Conservation (phyloP, 2,329 filamentous ascomycete species). For the Akanthomyces dipterigenus region DNA sequence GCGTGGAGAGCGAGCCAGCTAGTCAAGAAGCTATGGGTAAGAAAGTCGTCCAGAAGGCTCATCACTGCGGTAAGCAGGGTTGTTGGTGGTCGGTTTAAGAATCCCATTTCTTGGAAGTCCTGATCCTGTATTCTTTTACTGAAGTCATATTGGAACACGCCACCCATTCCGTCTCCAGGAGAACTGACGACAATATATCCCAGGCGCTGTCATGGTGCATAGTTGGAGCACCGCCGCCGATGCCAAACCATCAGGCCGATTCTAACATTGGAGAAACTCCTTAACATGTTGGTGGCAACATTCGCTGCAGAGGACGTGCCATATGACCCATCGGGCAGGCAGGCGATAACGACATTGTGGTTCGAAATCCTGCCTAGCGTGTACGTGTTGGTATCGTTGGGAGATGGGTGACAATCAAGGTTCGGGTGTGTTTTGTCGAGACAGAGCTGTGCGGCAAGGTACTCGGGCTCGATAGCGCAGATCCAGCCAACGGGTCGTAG, state of each 20-base stretch:
- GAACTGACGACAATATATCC: too few species aligned
- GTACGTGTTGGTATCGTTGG: constrained; percentile 17
- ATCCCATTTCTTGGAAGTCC: too few species aligned
- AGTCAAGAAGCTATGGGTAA: background rate
- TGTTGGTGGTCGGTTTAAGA: too few species aligned
- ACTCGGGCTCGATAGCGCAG: background rate
- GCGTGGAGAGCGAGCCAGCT: too few species aligned
- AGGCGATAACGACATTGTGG: constrained; percentile 22
- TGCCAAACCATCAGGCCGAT: background rate
- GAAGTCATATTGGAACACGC: too few species aligned
- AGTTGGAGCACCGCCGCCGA: too few species aligned
- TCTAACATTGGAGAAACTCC: constrained; percentile 6
- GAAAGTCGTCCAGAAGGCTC: background rate
- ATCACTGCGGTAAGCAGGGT: too few species aligned
- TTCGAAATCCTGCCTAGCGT: constrained; percentile 14
- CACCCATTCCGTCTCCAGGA: too few species aligned
- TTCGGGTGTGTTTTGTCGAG: background rate
- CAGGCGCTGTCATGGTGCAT: too few species aligned
- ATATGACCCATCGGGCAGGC: constrained; percentile 16
- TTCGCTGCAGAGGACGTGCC: constrained; percentile 18
- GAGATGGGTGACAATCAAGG: background rate
- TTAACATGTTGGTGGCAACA: constrained; percentile 13
- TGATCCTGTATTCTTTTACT: too few species aligned
- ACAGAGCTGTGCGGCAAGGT: background rate
- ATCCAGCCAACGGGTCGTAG: background rate